Percentiles rank a stretch among this genome's conserved stretches.
phyloP scores from a whole-genome alignment of 2,329 filamentous ascomycete genomes.

The Monosporascus sp. region DNA sequence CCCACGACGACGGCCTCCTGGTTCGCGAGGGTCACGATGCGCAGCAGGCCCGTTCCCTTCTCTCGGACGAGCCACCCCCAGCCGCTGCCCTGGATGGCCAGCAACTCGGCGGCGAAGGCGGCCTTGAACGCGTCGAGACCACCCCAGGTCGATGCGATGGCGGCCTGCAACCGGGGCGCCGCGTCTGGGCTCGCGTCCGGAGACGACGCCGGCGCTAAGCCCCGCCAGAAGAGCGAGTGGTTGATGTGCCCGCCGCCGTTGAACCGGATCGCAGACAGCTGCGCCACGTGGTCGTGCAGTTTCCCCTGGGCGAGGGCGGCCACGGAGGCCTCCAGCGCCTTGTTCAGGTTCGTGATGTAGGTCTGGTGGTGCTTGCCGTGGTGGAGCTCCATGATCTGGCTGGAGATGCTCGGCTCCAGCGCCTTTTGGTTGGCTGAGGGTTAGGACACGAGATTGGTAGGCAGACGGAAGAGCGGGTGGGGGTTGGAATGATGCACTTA shows the following conservation, averaged over 20 bases:
- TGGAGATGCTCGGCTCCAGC: slow-evolving; percentile 68
- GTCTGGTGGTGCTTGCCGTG: slow-evolving; percentile 75
- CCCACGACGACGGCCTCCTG: slow-evolving; percentile 67
- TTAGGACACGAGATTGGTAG: not conserved
- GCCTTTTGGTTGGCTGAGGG: slow-evolving; percentile 39
- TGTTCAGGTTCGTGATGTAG: slow-evolving; percentile 73
- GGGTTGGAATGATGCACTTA: slow-evolving; percentile 32
- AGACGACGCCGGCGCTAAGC: slow-evolving; percentile 60
- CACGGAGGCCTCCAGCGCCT: slow-evolving; percentile 54
- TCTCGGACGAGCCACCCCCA: slow-evolving; percentile 84
- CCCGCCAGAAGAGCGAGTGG: slow-evolving; percentile 89
- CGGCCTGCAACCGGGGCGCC: slow-evolving; percentile 53
- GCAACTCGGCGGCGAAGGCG: slow-evolving; percentile 60
- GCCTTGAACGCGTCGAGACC: slow-evolving; percentile 59
- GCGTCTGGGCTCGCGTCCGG: slow-evolving; percentile 49
- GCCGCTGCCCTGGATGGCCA: slow-evolving; percentile 75
- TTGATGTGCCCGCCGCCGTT: slow-evolving; percentile 92
- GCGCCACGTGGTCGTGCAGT: slow-evolving; percentile 54
- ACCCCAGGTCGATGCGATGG: slow-evolving; percentile 65
- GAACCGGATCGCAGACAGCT: slow-evolving; percentile 72
- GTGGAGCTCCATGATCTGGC: slow-evolving; percentile 76
- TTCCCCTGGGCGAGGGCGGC: slow-evolving; percentile 51
- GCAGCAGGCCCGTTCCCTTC: slow-evolving; percentile 51
- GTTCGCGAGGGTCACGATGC: slow-evolving; percentile 78
- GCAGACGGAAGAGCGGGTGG: not conserved